Evolutionary conservation across 2,329 filamentous ascomycete species (phyloP).

Genomic region (Fusarium compactum): DNA sequence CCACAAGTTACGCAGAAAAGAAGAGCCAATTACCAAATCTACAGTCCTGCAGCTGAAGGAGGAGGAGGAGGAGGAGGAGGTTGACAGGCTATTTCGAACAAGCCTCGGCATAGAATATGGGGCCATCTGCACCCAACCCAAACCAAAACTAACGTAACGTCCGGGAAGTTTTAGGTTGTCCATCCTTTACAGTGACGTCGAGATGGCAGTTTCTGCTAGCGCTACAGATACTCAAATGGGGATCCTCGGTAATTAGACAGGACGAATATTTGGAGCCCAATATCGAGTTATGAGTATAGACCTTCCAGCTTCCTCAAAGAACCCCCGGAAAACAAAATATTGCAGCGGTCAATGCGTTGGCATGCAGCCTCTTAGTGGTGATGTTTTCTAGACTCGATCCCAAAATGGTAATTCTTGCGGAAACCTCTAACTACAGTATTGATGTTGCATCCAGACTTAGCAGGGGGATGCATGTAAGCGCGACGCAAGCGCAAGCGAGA

Average conservation of each 20-base stretch:
- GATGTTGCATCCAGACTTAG: conserved; percentile 4
- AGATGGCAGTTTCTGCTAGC: conserved; percentile 17
- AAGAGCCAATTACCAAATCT: neutral
- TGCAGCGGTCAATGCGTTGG: conserved; percentile 5
- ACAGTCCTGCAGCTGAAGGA: neutral
- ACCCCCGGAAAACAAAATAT: neutral
- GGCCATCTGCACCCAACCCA: neutral
- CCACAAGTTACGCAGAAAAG: neutral
- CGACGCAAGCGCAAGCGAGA: neutral
- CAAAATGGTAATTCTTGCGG: conserved; percentile 41
- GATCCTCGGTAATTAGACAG: neutral
- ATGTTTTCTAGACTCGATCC: conserved; percentile 12
- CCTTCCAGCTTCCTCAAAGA: neutral
- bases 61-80: neutral
- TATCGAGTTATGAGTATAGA: neutral
- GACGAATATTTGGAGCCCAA: neutral
- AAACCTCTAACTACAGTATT: conserved; percentile 3
- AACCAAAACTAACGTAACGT: neutral
- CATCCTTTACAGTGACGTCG: neutral
- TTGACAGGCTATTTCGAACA: conserved; percentile 10
- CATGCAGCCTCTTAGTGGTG: neutral
- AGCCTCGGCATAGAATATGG: conserved; percentile 26
- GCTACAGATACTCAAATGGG: conserved; percentile 1
- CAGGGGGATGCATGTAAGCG: conserved; percentile 31
- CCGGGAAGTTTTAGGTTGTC: neutral